Percentiles rank a stretch among this genome's conserved stretches.
Conservation (phyloP, 2,329 filamentous ascomycete genomes). For the Microsporum audouinii region DNA sequence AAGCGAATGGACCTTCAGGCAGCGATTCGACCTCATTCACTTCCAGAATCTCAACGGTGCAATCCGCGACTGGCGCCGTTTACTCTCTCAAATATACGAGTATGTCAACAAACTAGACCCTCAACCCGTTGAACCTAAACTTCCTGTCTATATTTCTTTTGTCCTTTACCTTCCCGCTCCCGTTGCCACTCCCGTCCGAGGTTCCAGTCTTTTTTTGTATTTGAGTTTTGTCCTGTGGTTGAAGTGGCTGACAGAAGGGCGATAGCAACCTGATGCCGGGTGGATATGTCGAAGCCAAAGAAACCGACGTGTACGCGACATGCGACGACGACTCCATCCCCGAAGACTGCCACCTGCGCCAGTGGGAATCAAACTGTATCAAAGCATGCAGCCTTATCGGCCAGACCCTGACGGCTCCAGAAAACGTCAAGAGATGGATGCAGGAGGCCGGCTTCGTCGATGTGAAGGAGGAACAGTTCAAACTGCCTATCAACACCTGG, state of each 20-base stretch:
- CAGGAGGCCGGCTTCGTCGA: conserved; percentile 48
- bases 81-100: conserved; percentile 32
- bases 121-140: background rate
- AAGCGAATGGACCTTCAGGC: conserved; percentile 17
- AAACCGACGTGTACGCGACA: conserved; percentile 16
- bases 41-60: conserved; percentile 19
- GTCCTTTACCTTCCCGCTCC: background rate
- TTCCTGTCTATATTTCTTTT: background rate
- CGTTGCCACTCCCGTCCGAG: background rate
- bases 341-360: conserved; percentile 7
- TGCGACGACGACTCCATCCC: conserved; percentile 12
- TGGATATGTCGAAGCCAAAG: conserved; percentile 39
- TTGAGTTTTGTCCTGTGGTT: background rate
- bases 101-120: background rate
- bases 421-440: conserved; percentile 44
- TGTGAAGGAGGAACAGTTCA: conserved; percentile 36
- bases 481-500: conserved; percentile 22
- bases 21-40: conserved; percentile 23
- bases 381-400: conserved; percentile 36
- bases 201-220: background rate
- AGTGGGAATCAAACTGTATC: conserved; percentile 38
- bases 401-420: conserved; percentile 42
- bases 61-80: conserved; percentile 16
- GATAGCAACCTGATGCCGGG: conserved; percentile 44
- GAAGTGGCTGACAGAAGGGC: background rate